Conservation (phyloP, 2,329 filamentous ascomycete species). For the Paraphaeosphaeria sporulosa region DNA sequence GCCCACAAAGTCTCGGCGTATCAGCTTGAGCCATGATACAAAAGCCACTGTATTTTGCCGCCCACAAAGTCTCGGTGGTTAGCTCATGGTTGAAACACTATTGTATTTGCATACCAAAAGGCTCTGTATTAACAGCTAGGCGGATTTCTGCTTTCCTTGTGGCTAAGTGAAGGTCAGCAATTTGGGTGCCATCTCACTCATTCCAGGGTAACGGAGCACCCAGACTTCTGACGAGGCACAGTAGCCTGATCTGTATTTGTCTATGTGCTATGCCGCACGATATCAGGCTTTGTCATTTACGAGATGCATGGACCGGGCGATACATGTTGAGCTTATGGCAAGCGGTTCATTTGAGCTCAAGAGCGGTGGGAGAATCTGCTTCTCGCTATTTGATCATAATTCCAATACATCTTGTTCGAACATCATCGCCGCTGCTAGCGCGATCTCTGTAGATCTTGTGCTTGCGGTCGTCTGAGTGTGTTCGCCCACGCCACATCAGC, state of each 20-base stretch:
- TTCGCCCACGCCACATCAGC: constrained; percentile 3
- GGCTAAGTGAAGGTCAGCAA: neutral
- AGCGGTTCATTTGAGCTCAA: neutral
- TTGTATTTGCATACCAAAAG: constrained; percentile 1
- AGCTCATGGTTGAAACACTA: neutral
- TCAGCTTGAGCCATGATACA: neutral
- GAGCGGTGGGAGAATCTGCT: neutral
- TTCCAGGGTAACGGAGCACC: neutral
- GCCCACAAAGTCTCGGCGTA: constrained; percentile 8
- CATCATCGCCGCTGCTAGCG: neutral
- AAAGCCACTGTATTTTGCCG: constrained; percentile 2
- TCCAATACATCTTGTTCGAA: neutral
- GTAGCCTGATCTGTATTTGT: neutral
- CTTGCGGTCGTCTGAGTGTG: neutral
- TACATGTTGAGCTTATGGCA: neutral
- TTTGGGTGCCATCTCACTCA: too few relatives aligned
- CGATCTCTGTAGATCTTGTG: neutral
- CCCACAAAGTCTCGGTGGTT: constrained; percentile 5
- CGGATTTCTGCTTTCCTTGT: neutral
- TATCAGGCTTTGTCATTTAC: neutral
- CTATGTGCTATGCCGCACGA: neutral
- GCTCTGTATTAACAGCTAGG: neutral
- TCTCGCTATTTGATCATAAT: neutral
- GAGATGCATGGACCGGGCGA: neutral
- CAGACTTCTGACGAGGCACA: neutral